Evolutionary conservation across 768 basidiomycete species (phyloP).

Genomic region (Crepidotus variabilis): DNA sequence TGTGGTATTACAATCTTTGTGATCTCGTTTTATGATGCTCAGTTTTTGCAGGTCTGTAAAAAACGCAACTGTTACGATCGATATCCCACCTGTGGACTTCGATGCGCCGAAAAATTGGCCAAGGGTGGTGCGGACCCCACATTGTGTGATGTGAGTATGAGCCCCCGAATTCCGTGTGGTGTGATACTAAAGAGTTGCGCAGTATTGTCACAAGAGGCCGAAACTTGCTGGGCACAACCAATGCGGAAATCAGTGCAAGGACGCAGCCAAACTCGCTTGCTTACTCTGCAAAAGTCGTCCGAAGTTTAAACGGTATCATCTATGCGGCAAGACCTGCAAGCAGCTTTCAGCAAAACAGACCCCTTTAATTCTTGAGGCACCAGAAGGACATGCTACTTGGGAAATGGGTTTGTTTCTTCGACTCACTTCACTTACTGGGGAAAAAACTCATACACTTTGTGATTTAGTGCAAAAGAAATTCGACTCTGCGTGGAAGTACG

Average conservation of each 20-base stretch:
- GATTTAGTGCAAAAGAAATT: conserved; percentile 24
- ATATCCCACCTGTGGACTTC: conserved; percentile 22
- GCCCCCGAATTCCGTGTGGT: no score
- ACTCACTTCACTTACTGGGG: not conserved
- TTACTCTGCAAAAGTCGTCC: conserved; percentile 24
- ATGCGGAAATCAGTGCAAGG: conserved; percentile 19
- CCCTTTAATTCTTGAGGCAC: conserved; percentile 22
- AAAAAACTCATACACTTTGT: not conserved
- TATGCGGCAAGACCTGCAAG: conserved; percentile 24
- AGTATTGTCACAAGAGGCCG: conserved; percentile 26
- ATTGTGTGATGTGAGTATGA: conserved; percentile 21
- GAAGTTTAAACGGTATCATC: conserved; percentile 20
- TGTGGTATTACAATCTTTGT: conserved; percentile 12
- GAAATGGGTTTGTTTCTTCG: conserved; percentile 12
- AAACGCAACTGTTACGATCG: conserved; percentile 11
- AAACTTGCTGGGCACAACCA: conserved; percentile 18
- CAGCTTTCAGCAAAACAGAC: conserved; percentile 17
- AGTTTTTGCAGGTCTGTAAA: conserved; percentile 15
- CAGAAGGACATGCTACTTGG: conserved; percentile 19
- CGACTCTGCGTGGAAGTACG: conserved; percentile 19
- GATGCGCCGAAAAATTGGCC: conserved; percentile 21
- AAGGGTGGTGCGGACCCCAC: conserved; percentile 15
- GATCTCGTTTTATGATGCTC: not conserved
- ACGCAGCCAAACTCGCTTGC: conserved; percentile 22
- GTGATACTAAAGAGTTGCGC: not conserved